Evolutionary conservation across 2,329 filamentous ascomycete genomes (phyloP).

Genomic region (Hortaea sp.): DNA sequence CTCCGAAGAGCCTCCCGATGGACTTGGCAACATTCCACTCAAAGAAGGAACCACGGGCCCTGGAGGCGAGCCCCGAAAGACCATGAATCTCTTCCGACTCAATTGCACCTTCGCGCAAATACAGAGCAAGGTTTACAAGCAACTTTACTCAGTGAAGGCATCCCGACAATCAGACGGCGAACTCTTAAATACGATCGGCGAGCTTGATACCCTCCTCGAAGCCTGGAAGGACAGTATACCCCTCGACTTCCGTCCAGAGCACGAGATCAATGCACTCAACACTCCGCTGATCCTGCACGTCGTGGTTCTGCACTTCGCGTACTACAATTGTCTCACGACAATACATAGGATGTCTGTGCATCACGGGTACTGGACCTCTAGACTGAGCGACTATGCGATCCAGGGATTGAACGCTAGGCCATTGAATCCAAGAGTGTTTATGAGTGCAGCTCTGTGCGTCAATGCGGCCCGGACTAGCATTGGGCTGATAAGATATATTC

Average conservation of each 20-base stretch:
- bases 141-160: constrained; percentile 84
- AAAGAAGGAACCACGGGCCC: constrained; percentile 19
- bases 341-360: constrained; percentile 98
- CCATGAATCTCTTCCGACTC: constrained; percentile 87
- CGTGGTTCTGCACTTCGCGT: constrained; percentile 88
- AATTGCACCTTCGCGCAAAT: constrained; percentile 90
- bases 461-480: constrained; percentile 88
- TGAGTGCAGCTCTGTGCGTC: constrained; percentile 84
- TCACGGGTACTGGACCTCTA: constrained; percentile 95
- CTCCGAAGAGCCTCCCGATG: constrained; percentile 79
- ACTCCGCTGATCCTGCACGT: constrained; percentile 91
- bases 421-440: constrained; percentile 87
- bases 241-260: constrained; percentile 90
- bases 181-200: constrained; percentile 87
- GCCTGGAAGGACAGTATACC: constrained; percentile 96
- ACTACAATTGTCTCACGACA: constrained; percentile 95
- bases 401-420: constrained; percentile 85
- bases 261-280: constrained; percentile 88
- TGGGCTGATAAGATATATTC: constrained; percentile 88
- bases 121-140: constrained; percentile 88
- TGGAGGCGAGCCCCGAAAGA: constrained; percentile 62
- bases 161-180: constrained; percentile 87
- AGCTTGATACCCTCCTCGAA: constrained; percentile 73
- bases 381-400: constrained; percentile 88
- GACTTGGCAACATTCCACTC: constrained; percentile 87